phyloP scores from a whole-genome alignment of 768 basidiomycete species.

The Phaeolepiota aurea region DNA sequence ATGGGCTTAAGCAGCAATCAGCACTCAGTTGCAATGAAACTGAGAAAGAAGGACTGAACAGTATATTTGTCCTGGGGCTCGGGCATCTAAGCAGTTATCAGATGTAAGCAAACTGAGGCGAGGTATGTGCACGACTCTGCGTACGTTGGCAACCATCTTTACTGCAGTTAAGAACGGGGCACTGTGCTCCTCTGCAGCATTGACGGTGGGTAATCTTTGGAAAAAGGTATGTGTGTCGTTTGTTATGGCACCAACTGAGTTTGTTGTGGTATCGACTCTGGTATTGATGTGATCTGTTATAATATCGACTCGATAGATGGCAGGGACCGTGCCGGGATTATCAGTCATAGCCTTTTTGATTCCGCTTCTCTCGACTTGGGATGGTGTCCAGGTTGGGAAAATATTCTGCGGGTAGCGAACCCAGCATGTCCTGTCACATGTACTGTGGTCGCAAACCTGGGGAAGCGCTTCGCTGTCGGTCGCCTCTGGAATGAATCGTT shows the following conservation, averaged over 20 bases:
- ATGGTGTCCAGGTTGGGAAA: constrained; percentile 50
- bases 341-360: constrained; percentile 25
- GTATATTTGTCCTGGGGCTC: constrained; percentile 7
- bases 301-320: constrained; percentile 11
- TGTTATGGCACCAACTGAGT: too few relatives aligned
- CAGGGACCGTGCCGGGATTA: background rate
- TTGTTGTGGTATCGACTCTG: too few relatives aligned
- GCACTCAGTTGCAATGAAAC: constrained; percentile 1
- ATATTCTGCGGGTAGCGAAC: constrained; percentile 32
- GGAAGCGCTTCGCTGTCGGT: constrained; percentile 24
- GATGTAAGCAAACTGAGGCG: constrained; percentile 27
- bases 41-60: background rate
- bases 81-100: constrained; percentile 21
- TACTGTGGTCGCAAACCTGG: constrained; percentile 23
- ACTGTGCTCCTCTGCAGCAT: too few relatives aligned
- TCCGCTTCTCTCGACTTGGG: constrained; percentile 33
- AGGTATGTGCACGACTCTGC: too few relatives aligned
- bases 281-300: constrained; percentile 18
- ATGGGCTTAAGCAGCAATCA: constrained; percentile 29
- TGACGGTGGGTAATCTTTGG: too few relatives aligned
- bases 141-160: too few relatives aligned
- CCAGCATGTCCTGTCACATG: constrained; percentile 29
- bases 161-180: too few relatives aligned
- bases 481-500: constrained; percentile 11
- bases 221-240: too few relatives aligned